Base-by-base conservation (phyloP, 2,329 filamentous ascomycete species). In the Ophiocordyceps australis region DNA sequence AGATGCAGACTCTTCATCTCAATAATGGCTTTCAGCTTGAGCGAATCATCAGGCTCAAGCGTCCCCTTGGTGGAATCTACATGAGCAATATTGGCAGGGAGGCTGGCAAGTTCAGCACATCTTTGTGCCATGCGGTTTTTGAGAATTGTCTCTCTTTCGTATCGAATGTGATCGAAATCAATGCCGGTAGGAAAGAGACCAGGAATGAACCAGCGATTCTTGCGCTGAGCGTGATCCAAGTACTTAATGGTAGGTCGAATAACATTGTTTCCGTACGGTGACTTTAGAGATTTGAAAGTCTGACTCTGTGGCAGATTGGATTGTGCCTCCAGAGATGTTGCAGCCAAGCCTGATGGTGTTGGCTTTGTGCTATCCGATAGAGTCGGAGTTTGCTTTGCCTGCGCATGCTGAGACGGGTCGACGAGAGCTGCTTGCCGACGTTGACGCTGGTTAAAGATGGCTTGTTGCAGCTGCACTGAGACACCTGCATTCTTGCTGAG, bases 1-100 rank as follows among this genome's bases (percentile, higher is more conserved):
- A 94, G 55, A 25, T 73, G 74, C 19, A 95, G 62, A 45, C 80
- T 79, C 61, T 94, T 95, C 59, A 91, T 82, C 55, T 98, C 89
- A 30, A 98, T 94, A 36, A 94, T 63, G 14, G 85, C 80, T 48
- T 86, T 85, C 27, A 83, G 57, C 57, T 93, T 95, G 25, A 92
- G 55, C 2, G 73, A 71, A 37, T 91, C 81, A 37, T 94, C 82
- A 14, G 75, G 65, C 14, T 74, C 69, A 3, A 66, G 62, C 43
- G 36, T 46, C 16, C 76, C 67, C 31, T 80, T 75, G 7, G 71
- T 71, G 0, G 75, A 71, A 41, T 95, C 82, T 78, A 83, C 91
- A 25, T 81, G 77, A 17, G 75, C 80, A 25, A 94, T 61, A 42
- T 92, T 93, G 18, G 79, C 82, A 11, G 82, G 79, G 12, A 93